Evolutionary conservation across 1,284 basidiomycete species (phyloP).

Genomic region (Lentinus polychrous): DNA sequence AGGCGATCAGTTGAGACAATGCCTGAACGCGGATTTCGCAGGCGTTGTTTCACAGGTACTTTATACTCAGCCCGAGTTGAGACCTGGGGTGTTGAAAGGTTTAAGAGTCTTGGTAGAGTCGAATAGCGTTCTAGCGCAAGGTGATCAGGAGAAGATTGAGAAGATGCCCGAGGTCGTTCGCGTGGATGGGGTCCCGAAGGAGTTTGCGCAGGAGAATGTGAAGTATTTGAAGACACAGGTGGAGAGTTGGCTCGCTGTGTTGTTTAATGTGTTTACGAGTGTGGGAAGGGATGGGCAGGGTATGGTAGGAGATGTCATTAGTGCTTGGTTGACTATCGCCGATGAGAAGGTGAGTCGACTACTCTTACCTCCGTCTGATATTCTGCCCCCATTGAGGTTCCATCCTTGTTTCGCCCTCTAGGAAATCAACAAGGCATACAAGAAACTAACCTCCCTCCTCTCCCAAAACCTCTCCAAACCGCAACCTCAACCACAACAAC

Average conservation of each 20-base stretch:
- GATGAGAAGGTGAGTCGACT: slow-evolving; percentile 50
- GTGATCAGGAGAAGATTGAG: slow-evolving; percentile 24
- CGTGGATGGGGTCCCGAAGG: slow-evolving; percentile 35
- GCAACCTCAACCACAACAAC: slow-evolving; percentile 27
- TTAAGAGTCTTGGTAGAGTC: slow-evolving; percentile 80
- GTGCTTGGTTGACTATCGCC: slow-evolving; percentile 81
- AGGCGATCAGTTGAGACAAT: slow-evolving; percentile 32
- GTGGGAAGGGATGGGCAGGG: slow-evolving; percentile 72
- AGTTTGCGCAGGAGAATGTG: slow-evolving; percentile 65
- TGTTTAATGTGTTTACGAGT: slow-evolving; percentile 96
- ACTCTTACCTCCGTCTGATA: neutral
- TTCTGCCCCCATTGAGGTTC: too few relatives aligned
- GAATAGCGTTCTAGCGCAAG: slow-evolving; percentile 39
- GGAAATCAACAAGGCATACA: slow-evolving; percentile 79
- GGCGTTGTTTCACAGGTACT: slow-evolving; percentile 88
- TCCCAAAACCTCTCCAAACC: slow-evolving; percentile 55
- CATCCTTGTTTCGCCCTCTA: slow-evolving; percentile 19
- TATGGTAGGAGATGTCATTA: slow-evolving; percentile 86
- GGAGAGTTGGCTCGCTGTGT: slow-evolving; percentile 89
- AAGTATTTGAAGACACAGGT: slow-evolving; percentile 72
- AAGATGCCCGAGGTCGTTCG: slow-evolving; percentile 27
- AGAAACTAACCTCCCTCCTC: slow-evolving; percentile 75
- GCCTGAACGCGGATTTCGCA: slow-evolving; percentile 70
- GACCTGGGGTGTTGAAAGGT: slow-evolving; percentile 77
- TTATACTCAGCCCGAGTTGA: slow-evolving; percentile 82